Conservation (phyloP, 2,329 filamentous ascomycete genomes). For the Gliomastix tumulicola region DNA sequence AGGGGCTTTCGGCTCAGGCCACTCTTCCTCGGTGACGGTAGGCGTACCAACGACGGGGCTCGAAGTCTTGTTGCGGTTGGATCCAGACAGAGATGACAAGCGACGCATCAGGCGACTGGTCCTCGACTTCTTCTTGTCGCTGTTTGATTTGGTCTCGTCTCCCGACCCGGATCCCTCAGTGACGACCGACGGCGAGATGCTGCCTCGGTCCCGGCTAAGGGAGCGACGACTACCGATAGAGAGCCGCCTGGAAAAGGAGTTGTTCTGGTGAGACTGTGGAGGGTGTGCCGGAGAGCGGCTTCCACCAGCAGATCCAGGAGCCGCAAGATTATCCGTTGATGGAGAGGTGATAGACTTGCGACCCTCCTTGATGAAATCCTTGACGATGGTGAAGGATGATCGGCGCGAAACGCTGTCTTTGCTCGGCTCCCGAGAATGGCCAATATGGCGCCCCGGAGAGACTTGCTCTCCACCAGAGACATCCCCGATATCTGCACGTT, state of each 20-base stretch:
- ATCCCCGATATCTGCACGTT: constrained; percentile 15
- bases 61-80: constrained; percentile 38
- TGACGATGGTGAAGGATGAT: constrained; percentile 53
- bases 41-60: constrained; percentile 37
- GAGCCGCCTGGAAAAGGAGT: constrained; percentile 45
- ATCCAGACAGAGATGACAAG: constrained; percentile 45
- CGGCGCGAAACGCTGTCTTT: constrained; percentile 36
- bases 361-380: constrained; percentile 54
- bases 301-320: constrained; percentile 24
- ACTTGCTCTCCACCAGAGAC: too few relatives aligned
- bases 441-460: constrained; percentile 5
- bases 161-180: constrained; percentile 29
- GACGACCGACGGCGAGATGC: constrained; percentile 29
- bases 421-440: constrained; percentile 20
- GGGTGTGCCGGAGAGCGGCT: constrained; percentile 30
- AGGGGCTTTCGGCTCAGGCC: too few relatives aligned
- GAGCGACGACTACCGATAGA: constrained; percentile 35
- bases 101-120: constrained; percentile 52
- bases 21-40: constrained; percentile 43
- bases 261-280: constrained; percentile 36
- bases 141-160: constrained; percentile 35
- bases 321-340: constrained; percentile 32
- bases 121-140: constrained; percentile 42
- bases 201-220: constrained; percentile 30
- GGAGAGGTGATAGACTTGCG: constrained; percentile 42